Evolutionary conservation across 1,284 basidiomycete species (phyloP), one percentile per base, ranked within the genome.

Genomic region (Sporisorium reilianum): DNA sequence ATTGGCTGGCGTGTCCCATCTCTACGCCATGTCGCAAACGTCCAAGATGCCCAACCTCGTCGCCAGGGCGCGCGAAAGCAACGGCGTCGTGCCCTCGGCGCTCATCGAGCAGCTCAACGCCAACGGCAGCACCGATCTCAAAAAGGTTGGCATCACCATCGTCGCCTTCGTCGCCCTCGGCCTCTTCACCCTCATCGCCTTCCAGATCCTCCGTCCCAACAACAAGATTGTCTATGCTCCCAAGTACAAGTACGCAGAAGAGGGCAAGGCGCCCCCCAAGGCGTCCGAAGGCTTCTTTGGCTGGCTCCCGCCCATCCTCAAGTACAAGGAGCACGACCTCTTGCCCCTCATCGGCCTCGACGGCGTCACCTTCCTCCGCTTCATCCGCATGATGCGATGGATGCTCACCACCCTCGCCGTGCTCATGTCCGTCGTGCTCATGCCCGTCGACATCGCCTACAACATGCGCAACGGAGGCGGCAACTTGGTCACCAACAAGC

Each of bases 351-450:
- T 97, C 80, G 96, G 88, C 32, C 78, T 97, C 22, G 97, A 99
- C 84, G 96, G 95, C 0, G 91, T 94, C 53, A 89, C 92, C 14
- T 99, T 93, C 85, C 89, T 99, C 20, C 91, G 95, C 23, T 97
- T 99, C 85, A 88, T 92, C 28, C 90, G 94, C 67, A 90, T 99
- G 87, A 89, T 93, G 81, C 90, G 94, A 26, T 72, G 59, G 55
- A 75, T 79, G 56, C 64, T 78, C 34, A 75, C 77, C 22, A 65
- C 70, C 1, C 65, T 84, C 23, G 78, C 80, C 32, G 28, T 83
- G 54, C 86, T 94, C 53, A 88, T 90, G 45, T 92, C 92, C 76
- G 89, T 87, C 18, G 87, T 94, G 38, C 89, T 97, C 67, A 89
- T 97, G 64, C 93, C 93, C 25, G 87, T 94, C 86, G 92, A 94